Base-by-base conservation (phyloP, 2,329 filamentous ascomycete genomes). In the Hirsutella rhossiliensis region DNA sequence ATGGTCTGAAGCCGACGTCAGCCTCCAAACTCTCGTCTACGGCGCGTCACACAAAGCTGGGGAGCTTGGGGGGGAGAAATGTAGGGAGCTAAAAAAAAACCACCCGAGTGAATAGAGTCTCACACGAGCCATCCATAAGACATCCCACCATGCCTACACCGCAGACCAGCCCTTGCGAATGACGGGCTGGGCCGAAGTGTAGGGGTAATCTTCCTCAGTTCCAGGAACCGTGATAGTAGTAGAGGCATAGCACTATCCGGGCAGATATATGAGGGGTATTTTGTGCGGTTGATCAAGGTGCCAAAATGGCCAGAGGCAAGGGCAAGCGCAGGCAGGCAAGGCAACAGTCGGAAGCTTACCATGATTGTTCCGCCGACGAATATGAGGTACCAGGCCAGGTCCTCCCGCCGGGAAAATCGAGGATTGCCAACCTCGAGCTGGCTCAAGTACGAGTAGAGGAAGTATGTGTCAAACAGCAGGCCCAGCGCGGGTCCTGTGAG, bases 141-240 rank as follows among this genome's bases (percentile, higher is more conserved):
- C 70, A 76, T 82, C 78, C 82, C 82, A 86, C 81, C 82, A 80
- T 81, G 68, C 80, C 80, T 69, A 72, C 76, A 80, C 73, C 75
- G 71, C 77, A 71, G 66, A 68, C 71, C 75, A 70, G 59, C 69
- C 77, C 74, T 69, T 80, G 78, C 78, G 80, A 82, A 84, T 80
- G 73, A 78, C 68, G 72, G 73, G 69, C 66, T 68, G 66, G 62
- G 54, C 58, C 55, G 61, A 72, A 71, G 71, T 74, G 75, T 71
- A 78, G 75, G 80, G 82, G 79, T 76, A 70, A 77, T 87, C 81
- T 87, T 73, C 82, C 82, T 87, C 82, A 71, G 66, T 80, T 84
- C 70, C 81, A 87, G 82, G 82, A 87, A 87, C 82, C 82, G 82
- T 71, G 74, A 82, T 81, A 85, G 81, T 71, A 78, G 82, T 75